These are phyloP conservation scores for Alternaria brassicicola DNA, from an alignment of 2,329 filamentous ascomycete genomes.

Conservation along the genomic window DNA sequence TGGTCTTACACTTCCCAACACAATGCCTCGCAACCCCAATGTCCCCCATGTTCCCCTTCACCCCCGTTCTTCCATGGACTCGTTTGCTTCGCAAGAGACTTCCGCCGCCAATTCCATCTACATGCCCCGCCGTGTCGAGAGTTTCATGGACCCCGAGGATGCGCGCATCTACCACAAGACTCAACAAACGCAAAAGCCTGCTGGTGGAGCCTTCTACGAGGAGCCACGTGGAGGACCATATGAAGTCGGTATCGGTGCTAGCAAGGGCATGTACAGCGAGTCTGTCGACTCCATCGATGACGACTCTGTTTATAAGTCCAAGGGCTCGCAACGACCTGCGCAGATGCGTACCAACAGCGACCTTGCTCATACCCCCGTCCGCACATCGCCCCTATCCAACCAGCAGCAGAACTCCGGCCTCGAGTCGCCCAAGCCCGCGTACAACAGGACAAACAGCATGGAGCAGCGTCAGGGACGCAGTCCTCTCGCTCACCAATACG, in stretches of 20 bases:
- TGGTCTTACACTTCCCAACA: slow-evolving; percentile 62
- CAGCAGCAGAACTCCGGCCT: slow-evolving; percentile 33
- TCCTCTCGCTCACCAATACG: slow-evolving; percentile 54
- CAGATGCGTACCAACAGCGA: slow-evolving; percentile 36
- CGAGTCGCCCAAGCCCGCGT: slow-evolving; percentile 40
- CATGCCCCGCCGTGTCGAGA: slow-evolving; percentile 72
- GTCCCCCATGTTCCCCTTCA: slow-evolving; percentile 57
- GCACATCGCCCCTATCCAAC: slow-evolving; percentile 41
- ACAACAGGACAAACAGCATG: slow-evolving; percentile 27
- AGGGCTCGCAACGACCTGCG: slow-evolving; percentile 32
- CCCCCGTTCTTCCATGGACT: slow-evolving; percentile 70
- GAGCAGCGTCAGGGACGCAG: slow-evolving; percentile 49
- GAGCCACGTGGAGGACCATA: slow-evolving; percentile 37
- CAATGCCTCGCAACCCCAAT: slow-evolving; percentile 53
- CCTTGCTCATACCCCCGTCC: slow-evolving; percentile 21
- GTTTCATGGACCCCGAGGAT: slow-evolving; percentile 79
- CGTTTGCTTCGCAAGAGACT: slow-evolving; percentile 61
- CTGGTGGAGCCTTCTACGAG: slow-evolving; percentile 53
- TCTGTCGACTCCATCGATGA: slow-evolving; percentile 46
- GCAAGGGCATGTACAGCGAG: slow-evolving; percentile 42
- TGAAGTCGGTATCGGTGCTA: slow-evolving; percentile 24
- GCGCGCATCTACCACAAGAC: slow-evolving; percentile 74
- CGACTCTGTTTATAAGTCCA: slow-evolving; percentile 43
- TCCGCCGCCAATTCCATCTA: slow-evolving; percentile 67
- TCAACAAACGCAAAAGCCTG: slow-evolving; percentile 57